Evolutionary conservation across 2,329 filamentous ascomycete genomes (phyloP).

Genomic region (Cephalotrichum gorgonifer): DNA sequence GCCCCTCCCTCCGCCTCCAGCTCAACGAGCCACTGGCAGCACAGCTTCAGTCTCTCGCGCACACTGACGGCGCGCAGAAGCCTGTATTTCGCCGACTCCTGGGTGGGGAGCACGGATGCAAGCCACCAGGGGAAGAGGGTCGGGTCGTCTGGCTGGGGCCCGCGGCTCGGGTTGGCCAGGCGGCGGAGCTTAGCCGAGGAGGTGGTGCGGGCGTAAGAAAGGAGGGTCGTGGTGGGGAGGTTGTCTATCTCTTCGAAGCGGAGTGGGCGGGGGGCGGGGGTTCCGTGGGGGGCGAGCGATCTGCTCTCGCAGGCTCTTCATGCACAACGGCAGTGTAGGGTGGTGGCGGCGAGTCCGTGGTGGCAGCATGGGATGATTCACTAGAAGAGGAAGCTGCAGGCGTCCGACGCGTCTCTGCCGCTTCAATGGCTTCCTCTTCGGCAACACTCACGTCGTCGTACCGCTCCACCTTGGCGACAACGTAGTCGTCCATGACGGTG

Average conservation of each 20-base stretch:
- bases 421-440: slow-evolving; percentile 70
- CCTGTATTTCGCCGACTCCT: slow-evolving; percentile 68
- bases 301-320: neutral
- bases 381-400: neutral
- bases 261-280: neutral
- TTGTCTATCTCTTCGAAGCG: slow-evolving; percentile 11
- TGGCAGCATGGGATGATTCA: neutral
- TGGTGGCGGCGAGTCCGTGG: neutral
- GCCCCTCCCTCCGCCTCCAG: slow-evolving; percentile 67
- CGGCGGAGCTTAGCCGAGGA: slow-evolving; percentile 56
- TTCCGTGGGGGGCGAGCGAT: neutral
- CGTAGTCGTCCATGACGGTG: slow-evolving; percentile 63
- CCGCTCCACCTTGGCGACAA: slow-evolving; percentile 63
- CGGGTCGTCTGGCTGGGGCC: slow-evolving; percentile 66
- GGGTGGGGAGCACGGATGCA: slow-evolving; percentile 67
- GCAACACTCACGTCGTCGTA: slow-evolving; percentile 73
- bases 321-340: neutral
- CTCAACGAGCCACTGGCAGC: slow-evolving; percentile 65
- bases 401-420: slow-evolving; percentile 42
- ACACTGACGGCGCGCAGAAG: slow-evolving; percentile 67
- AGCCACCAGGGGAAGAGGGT: slow-evolving; percentile 85
- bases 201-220: slow-evolving; percentile 56
- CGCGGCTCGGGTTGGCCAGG: slow-evolving; percentile 63
- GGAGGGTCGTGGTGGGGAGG: slow-evolving; percentile 61
- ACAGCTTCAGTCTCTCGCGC: slow-evolving; percentile 72